Evolutionary conservation across 805 yeast species (phyloP).

Genomic region (Citeromyces matritensis): DNA sequence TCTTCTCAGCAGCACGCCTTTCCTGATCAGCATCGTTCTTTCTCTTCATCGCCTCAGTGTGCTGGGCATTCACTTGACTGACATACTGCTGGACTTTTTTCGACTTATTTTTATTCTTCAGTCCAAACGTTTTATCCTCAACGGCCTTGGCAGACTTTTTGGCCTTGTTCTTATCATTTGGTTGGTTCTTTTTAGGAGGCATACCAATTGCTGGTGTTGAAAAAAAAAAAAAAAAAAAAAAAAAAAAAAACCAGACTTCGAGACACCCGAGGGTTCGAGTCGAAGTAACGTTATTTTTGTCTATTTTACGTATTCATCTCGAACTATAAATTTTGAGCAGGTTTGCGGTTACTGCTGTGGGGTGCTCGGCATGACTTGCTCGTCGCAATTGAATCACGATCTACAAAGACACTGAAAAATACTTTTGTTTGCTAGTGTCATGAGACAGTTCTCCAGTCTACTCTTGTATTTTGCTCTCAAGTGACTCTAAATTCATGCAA

Average conservation of each 20-base stretch:
- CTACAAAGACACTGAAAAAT: no score
- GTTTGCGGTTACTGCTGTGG: no score
- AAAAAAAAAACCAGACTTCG: not conserved
- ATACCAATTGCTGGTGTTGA: slow-evolving; percentile 14
- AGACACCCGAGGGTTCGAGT: no score
- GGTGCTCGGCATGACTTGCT: no score
- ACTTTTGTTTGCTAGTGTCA: no score
- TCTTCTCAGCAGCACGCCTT: slow-evolving; percentile 74
- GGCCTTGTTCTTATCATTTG: slow-evolving; percentile 42
- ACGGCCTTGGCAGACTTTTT: slow-evolving; percentile 48
- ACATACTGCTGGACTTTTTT: slow-evolving; percentile 72
- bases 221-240: not conserved
- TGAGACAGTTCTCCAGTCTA: no score
- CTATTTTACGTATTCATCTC: no score
- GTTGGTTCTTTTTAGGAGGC: slow-evolving; percentile 74
- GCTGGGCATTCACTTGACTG: slow-evolving; percentile 52
- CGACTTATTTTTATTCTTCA: slow-evolving; percentile 86
- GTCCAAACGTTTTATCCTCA: slow-evolving; percentile 86
- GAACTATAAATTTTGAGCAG: no score
- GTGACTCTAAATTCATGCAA: no score
- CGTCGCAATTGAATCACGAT: no score
- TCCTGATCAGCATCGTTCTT: slow-evolving; percentile 35
- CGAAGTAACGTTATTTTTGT: no score
- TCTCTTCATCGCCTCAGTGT: slow-evolving; percentile 30
- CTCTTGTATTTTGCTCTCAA: no score